Percentiles rank a stretch among this genome's conserved stretches.
phyloP scores from a whole-genome alignment of 768 basidiomycete genomes.

The Lepiota brunneoincarnata region DNA sequence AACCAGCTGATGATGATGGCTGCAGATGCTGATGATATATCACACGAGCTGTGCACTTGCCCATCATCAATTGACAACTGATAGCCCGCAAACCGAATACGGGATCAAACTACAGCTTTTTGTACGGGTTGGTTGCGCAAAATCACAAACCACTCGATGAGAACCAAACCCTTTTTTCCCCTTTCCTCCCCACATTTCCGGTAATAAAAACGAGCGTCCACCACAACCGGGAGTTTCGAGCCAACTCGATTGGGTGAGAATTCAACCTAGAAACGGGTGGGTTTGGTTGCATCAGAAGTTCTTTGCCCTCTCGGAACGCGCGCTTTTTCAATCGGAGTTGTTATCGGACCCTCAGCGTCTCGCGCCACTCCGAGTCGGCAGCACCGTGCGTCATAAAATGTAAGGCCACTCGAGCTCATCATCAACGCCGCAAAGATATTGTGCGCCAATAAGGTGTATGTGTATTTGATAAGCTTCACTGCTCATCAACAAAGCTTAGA shows the following conservation, averaged over 20 bases:
- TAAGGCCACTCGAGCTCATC: no score
- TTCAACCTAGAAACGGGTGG: not conserved
- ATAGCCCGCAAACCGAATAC: not conserved
- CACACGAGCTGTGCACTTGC: constrained; percentile 9
- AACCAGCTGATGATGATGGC: constrained; percentile 4
- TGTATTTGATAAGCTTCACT: no score
- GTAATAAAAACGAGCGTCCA: no score
- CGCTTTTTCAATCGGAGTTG: constrained; percentile 5
- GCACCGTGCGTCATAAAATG: no score
- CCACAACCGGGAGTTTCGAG: constrained; percentile 6
- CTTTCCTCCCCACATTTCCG: no score
- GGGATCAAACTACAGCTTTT: not conserved
- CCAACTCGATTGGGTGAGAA: not conserved
- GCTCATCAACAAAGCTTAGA: no score
- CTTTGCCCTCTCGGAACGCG: not conserved
- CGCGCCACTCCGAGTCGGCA: no score
- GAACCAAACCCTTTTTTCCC: no score
- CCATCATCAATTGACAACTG: constrained; percentile 1
- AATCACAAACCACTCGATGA: no score
- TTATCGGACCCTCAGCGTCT: not conserved
- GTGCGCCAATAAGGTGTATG: no score
- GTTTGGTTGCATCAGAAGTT: not conserved
- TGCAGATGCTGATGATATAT: constrained; percentile 11
- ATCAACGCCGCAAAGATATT: no score
- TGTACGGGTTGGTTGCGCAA: no score